Evolutionary conservation across 345 rosid genomes (phyloP).

Genomic region (Brassica cretica): DNA sequence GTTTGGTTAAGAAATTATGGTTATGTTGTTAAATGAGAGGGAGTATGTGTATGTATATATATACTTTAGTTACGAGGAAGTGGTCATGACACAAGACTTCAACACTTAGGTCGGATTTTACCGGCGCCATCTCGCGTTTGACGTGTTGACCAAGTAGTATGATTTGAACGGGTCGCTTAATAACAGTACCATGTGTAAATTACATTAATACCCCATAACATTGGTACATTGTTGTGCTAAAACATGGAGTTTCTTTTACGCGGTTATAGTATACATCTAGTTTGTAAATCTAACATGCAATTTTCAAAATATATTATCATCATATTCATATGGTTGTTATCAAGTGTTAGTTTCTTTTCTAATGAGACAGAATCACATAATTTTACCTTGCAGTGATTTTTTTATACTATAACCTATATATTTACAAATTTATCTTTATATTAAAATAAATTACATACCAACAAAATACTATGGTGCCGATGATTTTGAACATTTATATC

Average conservation of each 20-base stretch:
- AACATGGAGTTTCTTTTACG: not conserved
- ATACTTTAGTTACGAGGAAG: constrained; percentile 16
- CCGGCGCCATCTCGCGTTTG: constrained; percentile 17
- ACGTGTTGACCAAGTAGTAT: constrained; percentile 38
- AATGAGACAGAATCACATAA: not conserved
- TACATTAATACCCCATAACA: constrained; percentile 1
- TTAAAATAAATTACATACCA: not conserved
- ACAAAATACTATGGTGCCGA: not conserved
- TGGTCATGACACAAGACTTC: constrained; percentile 17
- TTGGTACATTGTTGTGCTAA: not conserved
- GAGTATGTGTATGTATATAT: not conserved
- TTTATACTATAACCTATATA: not conserved
- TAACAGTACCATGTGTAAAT: not conserved
- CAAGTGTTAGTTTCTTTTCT: not conserved
- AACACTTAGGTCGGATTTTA: constrained; percentile 35
- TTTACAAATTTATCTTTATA: not conserved
- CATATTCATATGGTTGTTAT: not conserved
- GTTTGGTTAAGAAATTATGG: constrained; percentile 6
- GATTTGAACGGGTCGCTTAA: constrained; percentile 38
- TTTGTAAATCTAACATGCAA: not conserved
- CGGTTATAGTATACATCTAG: not conserved
- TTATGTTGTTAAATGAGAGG: constrained; percentile 16
- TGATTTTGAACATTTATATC: not conserved
- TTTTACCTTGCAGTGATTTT: not conserved
- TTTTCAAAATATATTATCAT: not conserved